These are phyloP conservation scores for Leccinum imitatum DNA, from an alignment of 768 basidiomycete genomes.

Conservation along the genomic window DNA sequence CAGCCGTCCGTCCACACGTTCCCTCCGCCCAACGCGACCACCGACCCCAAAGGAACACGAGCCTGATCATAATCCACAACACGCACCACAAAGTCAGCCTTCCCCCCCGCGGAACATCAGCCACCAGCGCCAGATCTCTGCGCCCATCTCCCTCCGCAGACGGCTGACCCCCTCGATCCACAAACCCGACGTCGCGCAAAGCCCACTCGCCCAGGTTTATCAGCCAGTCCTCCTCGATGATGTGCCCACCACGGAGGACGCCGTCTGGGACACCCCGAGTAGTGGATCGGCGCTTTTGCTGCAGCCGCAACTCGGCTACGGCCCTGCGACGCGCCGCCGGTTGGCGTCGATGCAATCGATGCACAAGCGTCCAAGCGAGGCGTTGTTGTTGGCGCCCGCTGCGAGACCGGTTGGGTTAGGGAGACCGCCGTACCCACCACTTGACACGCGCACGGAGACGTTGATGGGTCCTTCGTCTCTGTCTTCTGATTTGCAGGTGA, in stretches of 20 bases:
- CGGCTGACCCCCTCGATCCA: constrained; percentile 21
- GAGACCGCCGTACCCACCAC: constrained; percentile 14
- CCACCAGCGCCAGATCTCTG: constrained; percentile 16
- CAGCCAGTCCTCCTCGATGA: constrained; percentile 64
- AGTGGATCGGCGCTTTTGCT: constrained; percentile 8
- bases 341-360: constrained; percentile 35
- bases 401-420: constrained; percentile 3
- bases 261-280: constrained; percentile 18
- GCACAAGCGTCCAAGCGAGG: constrained; percentile 16
- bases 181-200: constrained; percentile 33
- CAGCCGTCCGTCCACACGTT: constrained; percentile 33
- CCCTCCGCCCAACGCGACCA: constrained; percentile 19
- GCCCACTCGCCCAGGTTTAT: constrained; percentile 72
- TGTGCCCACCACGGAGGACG: constrained; percentile 34
- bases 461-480: constrained; percentile 22
- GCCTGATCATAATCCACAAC: constrained; percentile 6
- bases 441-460: constrained; percentile 28
- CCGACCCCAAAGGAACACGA: constrained; percentile 24
- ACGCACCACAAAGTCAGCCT: neutral
- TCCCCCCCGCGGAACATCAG: constrained; percentile 8
- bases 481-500: constrained; percentile 26
- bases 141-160: constrained; percentile 18
- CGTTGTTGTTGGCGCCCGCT: constrained; percentile 4
- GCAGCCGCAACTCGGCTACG: constrained; percentile 34
- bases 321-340: constrained; percentile 40